Base-by-base conservation (phyloP, 495 filamentous ascomycete genomes). In the Neurospora sp. region DNA sequence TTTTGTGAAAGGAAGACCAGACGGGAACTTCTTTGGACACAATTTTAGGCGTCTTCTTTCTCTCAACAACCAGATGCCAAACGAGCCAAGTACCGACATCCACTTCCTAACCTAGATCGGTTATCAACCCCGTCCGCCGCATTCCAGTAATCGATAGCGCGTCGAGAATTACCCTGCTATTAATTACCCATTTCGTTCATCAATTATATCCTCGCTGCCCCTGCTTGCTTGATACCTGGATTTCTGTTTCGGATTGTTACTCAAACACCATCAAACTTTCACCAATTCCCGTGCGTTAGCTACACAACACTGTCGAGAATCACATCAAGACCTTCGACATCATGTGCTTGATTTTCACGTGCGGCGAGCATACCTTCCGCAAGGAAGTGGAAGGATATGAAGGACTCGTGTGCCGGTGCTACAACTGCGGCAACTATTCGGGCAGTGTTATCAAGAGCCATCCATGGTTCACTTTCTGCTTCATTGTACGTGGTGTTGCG, bases 381-480 rank as follows among this genome's bases (percentile, higher is more conserved):
- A 85, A 83, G 74, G 84, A 88, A 72, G 80, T 89, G 20, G 80
- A 86, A 72, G 87, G 87, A 20, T 88, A 87, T 77, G 86, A 89
- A 72, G 84, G 84, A 42, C 70, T 87, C 72, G 78, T 83, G 20
- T 89, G 87, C 77, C 85, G 86, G 73, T 89, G 87, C 74, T 82
- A 86, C 74, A 88, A 89, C 80, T 89, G 87, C 78, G 87, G 87
- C 18, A 89, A 89, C 80, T 85, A 83, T 69, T 80, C 81, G 1
- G 87, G 80, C 12, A 82, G 80, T 23, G 86, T 88, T 62, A 82
- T 87, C 72, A 87, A 87, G 76, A 83, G 82, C 54, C 82, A 87
- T 70, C 86, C 86, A 0, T 89, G 87, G 86, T 89, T 89, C 71
- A 89, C 87, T 14, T 87, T 89, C 76, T 89, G 87, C 79, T 89